Evolutionary conservation across 2,329 filamentous ascomycete genomes (phyloP).

Genomic region (Ophiostoma populinum): DNA sequence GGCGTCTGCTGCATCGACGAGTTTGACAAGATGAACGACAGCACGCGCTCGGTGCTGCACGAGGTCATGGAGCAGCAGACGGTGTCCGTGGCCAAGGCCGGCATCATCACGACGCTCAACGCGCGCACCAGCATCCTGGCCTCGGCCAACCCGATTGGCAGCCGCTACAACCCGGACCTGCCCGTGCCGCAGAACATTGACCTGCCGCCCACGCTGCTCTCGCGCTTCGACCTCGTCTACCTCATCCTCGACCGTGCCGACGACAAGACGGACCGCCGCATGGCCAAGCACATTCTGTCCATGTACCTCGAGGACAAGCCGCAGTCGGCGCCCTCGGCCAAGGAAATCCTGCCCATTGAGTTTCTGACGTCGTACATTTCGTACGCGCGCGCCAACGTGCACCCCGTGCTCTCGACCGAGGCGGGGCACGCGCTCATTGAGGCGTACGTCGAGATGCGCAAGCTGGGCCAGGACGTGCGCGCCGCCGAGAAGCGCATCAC

Average conservation of each 20-base stretch:
- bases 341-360: slow-evolving; percentile 79
- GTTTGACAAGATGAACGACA: slow-evolving; percentile 74
- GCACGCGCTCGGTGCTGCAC: slow-evolving; percentile 64
- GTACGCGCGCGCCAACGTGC: slow-evolving; percentile 73
- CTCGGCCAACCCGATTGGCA: slow-evolving; percentile 94
- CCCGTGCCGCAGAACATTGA: slow-evolving; percentile 98
- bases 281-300: slow-evolving; percentile 82
- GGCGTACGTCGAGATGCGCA: slow-evolving; percentile 87
- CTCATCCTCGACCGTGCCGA: slow-evolving; percentile 89
- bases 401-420: slow-evolving; percentile 63
- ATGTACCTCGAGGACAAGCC: slow-evolving; percentile 96
- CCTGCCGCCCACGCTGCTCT: slow-evolving; percentile 82
- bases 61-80: slow-evolving; percentile 84
- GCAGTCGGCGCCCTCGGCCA: slow-evolving; percentile 55
- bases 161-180: slow-evolving; percentile 89
- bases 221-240: slow-evolving; percentile 93
- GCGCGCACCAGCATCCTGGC: slow-evolving; percentile 90
- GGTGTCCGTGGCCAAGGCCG: slow-evolving; percentile 73
- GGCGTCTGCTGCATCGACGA: slow-evolving; percentile 76
- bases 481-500: slow-evolving; percentile 91
- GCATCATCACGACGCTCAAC: slow-evolving; percentile 93
- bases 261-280: slow-evolving; percentile 70
- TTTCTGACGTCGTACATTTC: slow-evolving; percentile 96
- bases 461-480: slow-evolving; percentile 74
- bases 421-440: slow-evolving; percentile 73